A percentile compares a stretch with the other conserved stretches of the same genome.
phyloP scores from a whole-genome alignment of 192 early-diverging fungal genomes.

The Mortierella claussenii region DNA sequence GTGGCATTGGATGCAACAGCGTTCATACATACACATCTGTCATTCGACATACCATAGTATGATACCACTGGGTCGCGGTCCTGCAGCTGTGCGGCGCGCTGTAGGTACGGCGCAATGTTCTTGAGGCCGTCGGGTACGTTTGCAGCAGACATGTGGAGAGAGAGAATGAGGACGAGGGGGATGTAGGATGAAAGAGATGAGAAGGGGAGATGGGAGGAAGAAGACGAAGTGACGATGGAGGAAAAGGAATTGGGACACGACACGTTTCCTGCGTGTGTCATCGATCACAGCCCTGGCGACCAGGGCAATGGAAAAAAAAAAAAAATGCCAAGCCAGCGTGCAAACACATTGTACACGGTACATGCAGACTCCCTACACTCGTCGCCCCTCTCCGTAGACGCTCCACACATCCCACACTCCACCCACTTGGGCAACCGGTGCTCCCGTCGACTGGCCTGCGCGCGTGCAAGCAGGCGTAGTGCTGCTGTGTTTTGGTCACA shows the following conservation, averaged over 20 bases:
- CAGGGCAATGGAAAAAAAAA: background rate
- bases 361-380: too few relatives aligned
- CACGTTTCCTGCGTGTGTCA: background rate
- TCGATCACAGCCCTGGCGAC: background rate
- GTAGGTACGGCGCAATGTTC: constrained; percentile 80
- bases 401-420: too few relatives aligned
- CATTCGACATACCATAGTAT: constrained; percentile 84
- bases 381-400: too few relatives aligned
- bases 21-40: background rate
- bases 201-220: too few relatives aligned
- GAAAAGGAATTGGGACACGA: background rate
- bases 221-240: background rate
- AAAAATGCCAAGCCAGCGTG: constrained; percentile 6
- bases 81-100: constrained; percentile 82
- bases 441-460: too few relatives aligned
- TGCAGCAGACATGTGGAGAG: constrained; percentile 27
- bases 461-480: too few relatives aligned
- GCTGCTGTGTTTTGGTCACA: too few relatives aligned
- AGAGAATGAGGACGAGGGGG: background rate
- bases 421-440: too few relatives aligned
- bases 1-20: background rate
- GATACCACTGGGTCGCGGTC: constrained; percentile 87
- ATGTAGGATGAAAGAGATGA: too few relatives aligned
- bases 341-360: background rate
- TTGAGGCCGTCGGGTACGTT: constrained; percentile 72